A percentile compares a stretch with the other conserved stretches of the same genome.
Conservation (phyloP, 2,329 filamentous ascomycete genomes). For the Penicillium oxalicum region DNA sequence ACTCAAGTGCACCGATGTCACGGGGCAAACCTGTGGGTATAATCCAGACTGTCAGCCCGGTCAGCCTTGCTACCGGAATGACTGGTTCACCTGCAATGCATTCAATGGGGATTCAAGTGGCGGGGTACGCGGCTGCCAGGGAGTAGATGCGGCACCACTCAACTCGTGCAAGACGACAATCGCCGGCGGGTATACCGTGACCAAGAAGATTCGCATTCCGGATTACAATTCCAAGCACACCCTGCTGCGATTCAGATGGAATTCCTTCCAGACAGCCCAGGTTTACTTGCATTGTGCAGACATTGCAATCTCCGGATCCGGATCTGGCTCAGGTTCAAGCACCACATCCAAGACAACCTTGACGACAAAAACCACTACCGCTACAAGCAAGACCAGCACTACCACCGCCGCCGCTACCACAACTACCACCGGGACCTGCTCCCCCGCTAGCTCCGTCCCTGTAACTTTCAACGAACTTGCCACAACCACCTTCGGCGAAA, state of each 20-base stretch:
- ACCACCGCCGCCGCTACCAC: background rate
- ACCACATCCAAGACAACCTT: background rate
- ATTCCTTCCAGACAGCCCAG: conserved; percentile 51
- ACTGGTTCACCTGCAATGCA: conserved; percentile 49
- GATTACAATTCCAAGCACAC: conserved; percentile 47
- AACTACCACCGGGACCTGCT: conserved; percentile 24
- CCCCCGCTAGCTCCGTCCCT: conserved; percentile 42
- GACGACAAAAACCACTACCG: background rate
- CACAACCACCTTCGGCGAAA: conserved; percentile 57
- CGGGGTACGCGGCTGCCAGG: conserved; percentile 28
- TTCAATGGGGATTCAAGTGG: conserved; percentile 11
- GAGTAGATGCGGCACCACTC: conserved; percentile 42
- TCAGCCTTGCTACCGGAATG: conserved; percentile 45
- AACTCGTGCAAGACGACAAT: conserved; percentile 49
- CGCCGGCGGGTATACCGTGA: conserved; percentile 49
- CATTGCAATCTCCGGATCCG: conserved; percentile 39
- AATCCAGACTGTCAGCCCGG: conserved; percentile 44
- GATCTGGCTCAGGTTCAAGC: conserved; percentile 1
- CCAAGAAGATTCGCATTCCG: conserved; percentile 48
- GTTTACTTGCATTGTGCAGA: conserved; percentile 51
- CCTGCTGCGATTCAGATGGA: conserved; percentile 50
- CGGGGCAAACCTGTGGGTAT: conserved; percentile 46
- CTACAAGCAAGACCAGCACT: background rate
- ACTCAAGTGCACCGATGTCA: conserved; percentile 47
- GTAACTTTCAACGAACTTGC: conserved; percentile 59